Base-by-base conservation (phyloP, 164 flowering plant species). In the Vitis cinerea region DNA sequence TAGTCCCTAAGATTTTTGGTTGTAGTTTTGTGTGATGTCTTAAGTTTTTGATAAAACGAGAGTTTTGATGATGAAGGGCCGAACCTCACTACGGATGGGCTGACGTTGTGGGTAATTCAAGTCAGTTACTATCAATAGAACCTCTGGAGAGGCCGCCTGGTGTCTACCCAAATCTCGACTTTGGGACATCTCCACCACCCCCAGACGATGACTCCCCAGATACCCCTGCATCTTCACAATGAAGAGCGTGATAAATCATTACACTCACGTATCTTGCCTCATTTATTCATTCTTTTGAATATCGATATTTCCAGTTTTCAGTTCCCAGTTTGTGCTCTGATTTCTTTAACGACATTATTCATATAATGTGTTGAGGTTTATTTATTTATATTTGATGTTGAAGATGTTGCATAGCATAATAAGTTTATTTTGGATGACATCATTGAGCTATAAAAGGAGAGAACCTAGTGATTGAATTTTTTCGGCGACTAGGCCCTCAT, bases 61-160 rank as follows among this genome's bases (percentile, higher is more conserved):
- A 10, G 30, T 16, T 31, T 67, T 31, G 15, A 16, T 62, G 30
- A 11, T 70, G 68, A 69, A 92, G 99, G 87, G 90, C 94, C 74
- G 93, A 94, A 68, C 99, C 99, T 70, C 99, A 94, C 77, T 94
- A 94, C 63, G 99, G 99, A 74, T 94, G 99, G 99, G 99, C 99
- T 1, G 99, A 94, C 65, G 97, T 92, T 8, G 95, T 94, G 51
- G 99, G 97, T 2, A 87, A 94, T 81, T 94, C 99, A n/a, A 86
- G 74, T 66, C 99, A 92, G 75, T 77, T 94, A 78, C 83, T 94
- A 16, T 89, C 91, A 3, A 94, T 94, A 69, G 37, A 89, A 71
- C 93, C 97, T 30, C 83, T 78, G 31, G 95, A 90, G 53, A 88
- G 87, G 74, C 97, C 97, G 7, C 97, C 95, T 49, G 99, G 97